Conservation (phyloP, 768 basidiomycete genomes). For the Leccinum fibrillosum region DNA sequence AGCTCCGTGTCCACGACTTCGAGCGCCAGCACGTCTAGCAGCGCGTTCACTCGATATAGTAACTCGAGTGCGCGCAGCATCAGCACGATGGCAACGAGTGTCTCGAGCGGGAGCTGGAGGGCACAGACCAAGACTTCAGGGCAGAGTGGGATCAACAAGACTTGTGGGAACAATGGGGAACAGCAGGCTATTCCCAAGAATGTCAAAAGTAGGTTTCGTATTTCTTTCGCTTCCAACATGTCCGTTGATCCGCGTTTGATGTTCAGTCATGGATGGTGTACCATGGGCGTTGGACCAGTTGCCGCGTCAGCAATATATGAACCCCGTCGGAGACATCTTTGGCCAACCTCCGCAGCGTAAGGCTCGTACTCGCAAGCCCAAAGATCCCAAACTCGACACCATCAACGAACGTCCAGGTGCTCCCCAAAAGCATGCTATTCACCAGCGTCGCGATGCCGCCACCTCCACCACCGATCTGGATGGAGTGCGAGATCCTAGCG, state of each 20-base stretch:
- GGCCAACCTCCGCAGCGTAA: slow-evolving; percentile 57
- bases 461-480: slow-evolving; percentile 74
- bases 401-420: slow-evolving; percentile 65
- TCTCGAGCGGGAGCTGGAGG: slow-evolving; percentile 74
- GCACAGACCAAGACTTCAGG: slow-evolving; percentile 33
- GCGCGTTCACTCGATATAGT: slow-evolving; percentile 77
- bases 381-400: slow-evolving; percentile 67
- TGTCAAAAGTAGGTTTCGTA: slow-evolving; percentile 69
- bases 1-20: slow-evolving; percentile 70
- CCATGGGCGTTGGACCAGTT: slow-evolving; percentile 72
- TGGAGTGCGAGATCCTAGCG: slow-evolving; percentile 27
- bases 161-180: slow-evolving; percentile 17
- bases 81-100: slow-evolving; percentile 78
- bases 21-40: slow-evolving; percentile 65
- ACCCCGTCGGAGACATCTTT: slow-evolving; percentile 62
- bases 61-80: slow-evolving; percentile 66
- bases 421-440: slow-evolving; percentile 43
- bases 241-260: slow-evolving; percentile 1
- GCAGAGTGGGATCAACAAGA: slow-evolving; percentile 15
- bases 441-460: slow-evolving; percentile 56
- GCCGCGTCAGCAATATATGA: slow-evolving; percentile 61
- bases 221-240: neutral
- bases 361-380: slow-evolving; percentile 62
- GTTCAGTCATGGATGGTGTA: slow-evolving; percentile 68
- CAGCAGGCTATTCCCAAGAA: slow-evolving; percentile 53